Base-by-base conservation (phyloP, 441 rosid species). In the Adansonia madagascariensis region DNA sequence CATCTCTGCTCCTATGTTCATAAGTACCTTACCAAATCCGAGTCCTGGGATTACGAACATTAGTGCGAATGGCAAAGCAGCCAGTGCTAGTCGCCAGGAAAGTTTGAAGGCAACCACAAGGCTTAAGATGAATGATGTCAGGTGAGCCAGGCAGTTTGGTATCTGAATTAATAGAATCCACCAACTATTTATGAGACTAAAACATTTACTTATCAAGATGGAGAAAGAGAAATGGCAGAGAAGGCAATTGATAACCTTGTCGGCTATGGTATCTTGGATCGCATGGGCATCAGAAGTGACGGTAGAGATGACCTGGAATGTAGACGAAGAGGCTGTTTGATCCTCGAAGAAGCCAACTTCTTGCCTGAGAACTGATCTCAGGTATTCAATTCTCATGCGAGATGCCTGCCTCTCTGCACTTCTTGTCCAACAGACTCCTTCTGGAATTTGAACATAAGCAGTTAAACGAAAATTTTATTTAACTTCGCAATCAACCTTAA, bases 381-480 rank as follows among this genome's bases (percentile, higher is more conserved):
- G 78, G 82, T 85, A 87, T 55, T 85, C 84, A 57, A 77, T 43
- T 78, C 90, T 82, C 79, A 85, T 83, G 6, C 83, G 79, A 63
- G 87, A 82, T 27, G 86, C 60, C 79, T 87, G 85, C 75, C 90
- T 82, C 79, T 83, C 90, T 11, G 87, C 84, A 27, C 83, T 87
- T 80, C 88, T 83, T 44, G 84, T 82, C 90, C 90, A 87, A 67
- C 86, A 85, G 3, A 85, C 55, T 53, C 90, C 88, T 71, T 87
- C 86, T 85, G 82, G 72, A 72, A 73, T 63, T 52, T 14, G 66
- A 66, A 61, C 24, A 56, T 3, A 9, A 27, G 1, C 12, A 75
- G 39, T 50, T 15, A 50, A 24, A 55, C 55, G 60, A 20, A 49
- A 69, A 44, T 14, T 24, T 22, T 9, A 55, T 35, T 3, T 27